Percentiles rank a stretch among this genome's conserved stretches.
phyloP scores from a whole-genome alignment of 345 rosid genomes.

The Eutrema heterophyllum region DNA sequence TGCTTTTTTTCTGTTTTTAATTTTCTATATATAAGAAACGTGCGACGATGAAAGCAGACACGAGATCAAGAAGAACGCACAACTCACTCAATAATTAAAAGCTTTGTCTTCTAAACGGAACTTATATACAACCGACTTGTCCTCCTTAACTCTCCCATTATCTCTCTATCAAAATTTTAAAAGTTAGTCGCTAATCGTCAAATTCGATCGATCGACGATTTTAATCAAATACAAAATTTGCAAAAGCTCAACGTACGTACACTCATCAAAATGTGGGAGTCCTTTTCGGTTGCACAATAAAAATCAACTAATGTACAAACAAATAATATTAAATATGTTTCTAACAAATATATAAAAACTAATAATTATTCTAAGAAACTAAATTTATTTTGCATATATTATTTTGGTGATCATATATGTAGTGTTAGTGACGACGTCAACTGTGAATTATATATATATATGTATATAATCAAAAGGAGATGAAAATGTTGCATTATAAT shows the following conservation, averaged over 20 bases:
- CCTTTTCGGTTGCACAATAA: background rate
- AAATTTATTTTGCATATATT: background rate
- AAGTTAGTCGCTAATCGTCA: background rate
- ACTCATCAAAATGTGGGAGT: background rate
- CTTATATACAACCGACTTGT: background rate
- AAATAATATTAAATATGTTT: background rate
- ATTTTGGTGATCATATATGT: background rate
- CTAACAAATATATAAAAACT: background rate
- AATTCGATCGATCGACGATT: background rate
- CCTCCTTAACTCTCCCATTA: slow-evolving; percentile 22
- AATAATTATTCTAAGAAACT: background rate
- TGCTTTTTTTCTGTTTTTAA: background rate
- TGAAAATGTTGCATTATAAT: background rate
- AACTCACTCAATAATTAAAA: background rate
- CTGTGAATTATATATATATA: background rate
- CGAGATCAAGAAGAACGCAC: background rate
- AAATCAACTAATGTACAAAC: background rate
- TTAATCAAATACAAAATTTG: too few species aligned
- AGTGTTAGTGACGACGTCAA: background rate
- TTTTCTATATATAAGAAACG: background rate
- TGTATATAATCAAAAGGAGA: too few species aligned
- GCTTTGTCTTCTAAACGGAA: background rate
- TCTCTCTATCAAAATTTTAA: background rate
- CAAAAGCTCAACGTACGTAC: background rate
- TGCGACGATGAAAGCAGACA: slow-evolving; percentile 16